A percentile compares a stretch with the other conserved stretches of the same genome.
phyloP scores from a whole-genome alignment of 345 rosid genomes.

The Camelina sativa region DNA sequence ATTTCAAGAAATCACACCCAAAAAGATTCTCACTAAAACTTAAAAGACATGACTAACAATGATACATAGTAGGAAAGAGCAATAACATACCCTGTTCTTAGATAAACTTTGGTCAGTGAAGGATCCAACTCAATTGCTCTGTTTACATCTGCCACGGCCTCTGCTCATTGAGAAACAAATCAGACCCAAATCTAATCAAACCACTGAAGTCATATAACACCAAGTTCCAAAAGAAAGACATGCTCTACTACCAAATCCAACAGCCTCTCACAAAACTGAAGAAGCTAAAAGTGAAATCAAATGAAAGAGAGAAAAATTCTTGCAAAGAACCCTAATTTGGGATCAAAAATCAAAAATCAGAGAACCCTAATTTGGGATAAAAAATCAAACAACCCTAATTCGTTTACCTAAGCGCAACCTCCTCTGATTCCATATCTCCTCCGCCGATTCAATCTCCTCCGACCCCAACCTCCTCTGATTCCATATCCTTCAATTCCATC shows the following conservation, averaged over 20 bases:
- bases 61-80: not conserved
- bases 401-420: too few relatives aligned
- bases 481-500: too few relatives aligned
- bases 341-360: too few relatives aligned
- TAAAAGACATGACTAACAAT: too few relatives aligned
- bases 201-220: not conserved
- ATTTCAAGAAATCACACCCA: too few relatives aligned
- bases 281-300: conserved; percentile 23
- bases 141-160: conserved; percentile 83
- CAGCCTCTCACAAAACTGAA: conserved; percentile 1
- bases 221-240: not conserved
- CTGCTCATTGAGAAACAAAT: conserved; percentile 50
- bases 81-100: conserved; percentile 73
- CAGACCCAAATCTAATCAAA: conserved; percentile 2
- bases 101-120: conserved; percentile 70
- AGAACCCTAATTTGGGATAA: too few relatives aligned
- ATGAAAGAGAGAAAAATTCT: not conserved
- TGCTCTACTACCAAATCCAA: not conserved
- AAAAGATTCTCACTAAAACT: too few relatives aligned
- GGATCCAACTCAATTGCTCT: conserved; percentile 79
- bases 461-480: too few relatives aligned
- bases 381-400: too few relatives aligned
- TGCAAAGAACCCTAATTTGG: too few relatives aligned
- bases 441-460: too few relatives aligned
- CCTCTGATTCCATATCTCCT: too few relatives aligned